Conservation (phyloP, 2,329 filamentous ascomycete species). For the Ustilaginoidea virens region DNA sequence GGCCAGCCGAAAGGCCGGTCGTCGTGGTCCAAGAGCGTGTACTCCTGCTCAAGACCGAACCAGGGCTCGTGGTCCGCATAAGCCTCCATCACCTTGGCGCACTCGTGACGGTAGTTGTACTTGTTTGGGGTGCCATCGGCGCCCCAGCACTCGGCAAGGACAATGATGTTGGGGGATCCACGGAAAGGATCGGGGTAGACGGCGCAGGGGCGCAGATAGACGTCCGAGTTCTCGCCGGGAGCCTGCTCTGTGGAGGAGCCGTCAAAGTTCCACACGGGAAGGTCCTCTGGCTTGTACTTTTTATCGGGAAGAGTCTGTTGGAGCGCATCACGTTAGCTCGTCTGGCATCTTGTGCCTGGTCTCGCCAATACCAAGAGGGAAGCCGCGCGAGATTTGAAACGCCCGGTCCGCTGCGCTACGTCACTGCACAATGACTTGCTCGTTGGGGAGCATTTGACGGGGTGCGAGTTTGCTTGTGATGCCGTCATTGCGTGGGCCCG, state of each 20-base stretch:
- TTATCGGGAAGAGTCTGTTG: constrained; percentile 33
- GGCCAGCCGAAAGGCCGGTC: constrained; percentile 73
- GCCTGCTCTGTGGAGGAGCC: constrained; percentile 89
- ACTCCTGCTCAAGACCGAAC: constrained; percentile 98
- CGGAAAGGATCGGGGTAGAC: constrained; percentile 90
- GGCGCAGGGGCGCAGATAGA: constrained; percentile 85
- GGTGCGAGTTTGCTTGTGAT: too few species aligned
- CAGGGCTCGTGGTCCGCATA: constrained; percentile 75
- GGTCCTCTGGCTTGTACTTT: constrained; percentile 33
- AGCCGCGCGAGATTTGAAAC: too few species aligned
- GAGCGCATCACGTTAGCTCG: background rate
- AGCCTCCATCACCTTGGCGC: constrained; percentile 75
- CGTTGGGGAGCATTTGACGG: too few species aligned
- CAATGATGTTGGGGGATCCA: constrained; percentile 77
- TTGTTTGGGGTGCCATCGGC: constrained; percentile 91
- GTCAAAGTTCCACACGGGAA: constrained; percentile 41
- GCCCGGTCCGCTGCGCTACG: too few species aligned
- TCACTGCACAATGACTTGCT: too few species aligned
- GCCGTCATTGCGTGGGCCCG: too few species aligned
- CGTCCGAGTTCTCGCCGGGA: constrained; percentile 88
- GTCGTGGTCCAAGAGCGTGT: constrained; percentile 61
- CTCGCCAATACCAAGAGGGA: background rate
- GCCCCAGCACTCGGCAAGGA: constrained; percentile 90
- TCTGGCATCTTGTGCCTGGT: background rate
- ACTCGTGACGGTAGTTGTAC: constrained; percentile 94